These are phyloP conservation scores for Phytophthora ramorum DNA, from an alignment of 352 stramenopile genomes.

Conservation along the genomic window DNA sequence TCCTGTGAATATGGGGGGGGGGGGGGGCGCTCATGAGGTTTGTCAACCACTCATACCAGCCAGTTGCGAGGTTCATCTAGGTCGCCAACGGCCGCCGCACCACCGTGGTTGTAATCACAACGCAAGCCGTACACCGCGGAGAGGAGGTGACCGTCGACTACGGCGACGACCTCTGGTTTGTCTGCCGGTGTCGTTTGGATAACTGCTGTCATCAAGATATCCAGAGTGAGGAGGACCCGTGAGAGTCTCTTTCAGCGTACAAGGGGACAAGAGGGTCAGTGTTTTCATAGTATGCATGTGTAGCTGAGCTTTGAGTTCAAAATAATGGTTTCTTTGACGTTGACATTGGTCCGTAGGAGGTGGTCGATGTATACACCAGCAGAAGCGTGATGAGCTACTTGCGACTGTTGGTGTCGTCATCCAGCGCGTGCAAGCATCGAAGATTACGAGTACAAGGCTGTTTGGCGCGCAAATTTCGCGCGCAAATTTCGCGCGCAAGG, in stretches of 20 bases:
- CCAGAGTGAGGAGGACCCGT: neutral
- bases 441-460: neutral
- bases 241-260: neutral
- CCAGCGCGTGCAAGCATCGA: too few species aligned
- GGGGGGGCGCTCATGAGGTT: slow-evolving; percentile 6
- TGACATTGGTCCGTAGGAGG: neutral
- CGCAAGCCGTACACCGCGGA: too few species aligned
- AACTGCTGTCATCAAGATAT: neutral
- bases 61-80: slow-evolving; percentile 5
- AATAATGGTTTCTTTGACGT: neutral
- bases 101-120: too few species aligned
- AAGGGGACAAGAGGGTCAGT: neutral
- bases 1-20: neutral
- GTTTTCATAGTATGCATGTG: neutral
- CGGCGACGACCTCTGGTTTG: too few species aligned
- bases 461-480: neutral
- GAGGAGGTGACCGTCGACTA: too few species aligned
- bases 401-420: neutral
- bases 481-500: neutral
- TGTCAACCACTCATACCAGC: slow-evolving; percentile 4
- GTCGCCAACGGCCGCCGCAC: neutral
- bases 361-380: too few species aligned
- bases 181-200: slow-evolving; percentile 1
- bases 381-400: neutral
- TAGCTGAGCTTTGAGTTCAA: too few species aligned